Base-by-base conservation (phyloP, 1,284 basidiomycete species). In the Kwoniella shivajii region DNA sequence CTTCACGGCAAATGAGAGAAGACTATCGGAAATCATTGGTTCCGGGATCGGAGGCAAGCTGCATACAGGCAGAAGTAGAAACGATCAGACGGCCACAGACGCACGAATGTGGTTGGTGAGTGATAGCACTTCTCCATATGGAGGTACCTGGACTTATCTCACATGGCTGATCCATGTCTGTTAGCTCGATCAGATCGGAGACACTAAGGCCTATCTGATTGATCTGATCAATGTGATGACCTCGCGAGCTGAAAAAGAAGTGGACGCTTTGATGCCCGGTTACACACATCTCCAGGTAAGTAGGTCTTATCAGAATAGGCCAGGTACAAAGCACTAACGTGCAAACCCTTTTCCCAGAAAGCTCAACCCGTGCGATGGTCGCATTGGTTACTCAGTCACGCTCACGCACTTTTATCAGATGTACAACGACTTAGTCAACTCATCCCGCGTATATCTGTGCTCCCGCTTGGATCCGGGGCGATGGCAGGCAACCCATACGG, bases 341-440 rank as follows among this genome's bases (percentile, higher is more conserved):
- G n/a, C n/a, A n/a, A n/a, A n/a, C n/a, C n/a, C n/a, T n/a, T 20
- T n/a, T 20, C 31, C 26, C 54, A 95, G 91, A 88, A 95, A 18
- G 94, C 89, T 1, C 94, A 97, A 83, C 94, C 95, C 34, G 95
- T 99, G 73, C 87, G 95, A 61, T 99, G 95, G 95, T 93, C 94
- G 1, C 94, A 99, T 78, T 85, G 96, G 51, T 83, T 99, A 47
- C 85, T 98, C 50, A 94, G 92, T 34, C 92, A 98, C 78, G 93
- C 93, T 4, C 89, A 92, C 71, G 91, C 91, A 39, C 92, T 98
- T 81, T 82, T 84, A 37, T 84, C 85, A 50, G 95, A 99, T 79
- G 85, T 97, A 39, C 85, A 90, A 66, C 88, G 95, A 9, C 84
- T 99, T 37, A 84, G 85, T 31, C 87, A 93, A 71, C 84, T 96